Percentiles rank a stretch among this genome's conserved stretches.
Evolutionary conservation across 2,329 filamentous ascomycete species (phyloP).

Genomic region (Stemphylium beticola): DNA sequence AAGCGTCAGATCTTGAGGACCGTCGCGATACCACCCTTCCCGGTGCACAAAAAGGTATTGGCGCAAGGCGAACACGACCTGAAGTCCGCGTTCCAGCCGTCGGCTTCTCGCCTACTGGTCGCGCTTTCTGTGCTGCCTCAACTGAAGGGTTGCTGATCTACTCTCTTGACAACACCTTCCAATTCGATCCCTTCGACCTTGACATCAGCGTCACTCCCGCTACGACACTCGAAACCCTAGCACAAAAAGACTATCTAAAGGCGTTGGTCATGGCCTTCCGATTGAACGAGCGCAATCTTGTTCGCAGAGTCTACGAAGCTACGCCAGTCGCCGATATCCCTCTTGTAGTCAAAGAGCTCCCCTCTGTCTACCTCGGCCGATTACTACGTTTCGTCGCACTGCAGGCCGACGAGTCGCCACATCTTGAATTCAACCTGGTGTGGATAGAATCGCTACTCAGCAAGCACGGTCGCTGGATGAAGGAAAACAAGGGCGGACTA

Average conservation of each 20-base stretch:
- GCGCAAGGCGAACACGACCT: slow-evolving; percentile 77
- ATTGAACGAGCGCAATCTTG: slow-evolving; percentile 81
- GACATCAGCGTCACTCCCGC: slow-evolving; percentile 92
- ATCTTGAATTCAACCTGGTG: slow-evolving; percentile 90
- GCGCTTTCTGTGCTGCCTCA: slow-evolving; percentile 90
- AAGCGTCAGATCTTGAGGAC: slow-evolving; percentile 87
- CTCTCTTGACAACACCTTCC: slow-evolving; percentile 80
- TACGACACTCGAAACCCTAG: slow-evolving; percentile 69
- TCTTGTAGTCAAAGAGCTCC: slow-evolving; percentile 79
- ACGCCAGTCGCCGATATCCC: slow-evolving; percentile 77
- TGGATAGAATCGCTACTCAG: slow-evolving; percentile 87
- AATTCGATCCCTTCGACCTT: slow-evolving; percentile 96
- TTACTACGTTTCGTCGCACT: slow-evolving; percentile 86
- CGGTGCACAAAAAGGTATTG: slow-evolving; percentile 86
- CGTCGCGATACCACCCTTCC: slow-evolving; percentile 80
- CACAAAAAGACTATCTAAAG: slow-evolving; percentile 83
- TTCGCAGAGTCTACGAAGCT: slow-evolving; percentile 84
- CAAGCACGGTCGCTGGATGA: slow-evolving; percentile 83
- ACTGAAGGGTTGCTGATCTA: slow-evolving; percentile 95
- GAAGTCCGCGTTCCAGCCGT: slow-evolving; percentile 86
- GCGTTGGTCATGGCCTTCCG: slow-evolving; percentile 97
- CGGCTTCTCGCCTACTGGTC: slow-evolving; percentile 85
- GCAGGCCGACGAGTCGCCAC: slow-evolving; percentile 87
- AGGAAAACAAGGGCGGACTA: slow-evolving; percentile 77
- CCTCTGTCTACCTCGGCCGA: slow-evolving; percentile 83